A percentile compares a stretch with the other conserved stretches of the same genome.
These are phyloP conservation scores for Solanum lignicaule DNA, from an alignment of 257 asterid genomes.

Conservation along the genomic window DNA sequence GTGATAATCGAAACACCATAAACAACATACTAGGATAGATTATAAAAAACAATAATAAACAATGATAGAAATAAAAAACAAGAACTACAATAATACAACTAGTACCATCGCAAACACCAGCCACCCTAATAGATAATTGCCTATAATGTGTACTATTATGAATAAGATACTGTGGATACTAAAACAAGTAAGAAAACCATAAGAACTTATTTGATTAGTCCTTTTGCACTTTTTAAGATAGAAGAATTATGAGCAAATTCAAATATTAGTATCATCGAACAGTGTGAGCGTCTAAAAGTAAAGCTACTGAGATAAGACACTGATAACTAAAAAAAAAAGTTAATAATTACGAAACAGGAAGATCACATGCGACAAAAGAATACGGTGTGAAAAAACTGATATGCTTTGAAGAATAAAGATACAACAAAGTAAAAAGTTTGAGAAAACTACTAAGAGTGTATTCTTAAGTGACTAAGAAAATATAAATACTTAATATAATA, in stretches of 20 bases:
- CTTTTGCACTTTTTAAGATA: not conserved
- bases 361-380: not conserved
- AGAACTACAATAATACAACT: not conserved
- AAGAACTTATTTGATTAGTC: not conserved
- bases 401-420: not conserved
- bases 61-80: not conserved
- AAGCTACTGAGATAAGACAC: not conserved
- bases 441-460: not conserved
- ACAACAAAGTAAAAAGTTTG: not conserved
- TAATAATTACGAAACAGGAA: not conserved
- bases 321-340: not conserved
- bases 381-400: not conserved
- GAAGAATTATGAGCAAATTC: not conserved
- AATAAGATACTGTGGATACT: not conserved
- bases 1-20: not conserved
- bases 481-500: not conserved
- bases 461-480: not conserved
- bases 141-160: not conserved
- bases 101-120: not conserved
- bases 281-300: not conserved
- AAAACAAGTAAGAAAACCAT: not conserved
- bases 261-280: not conserved
- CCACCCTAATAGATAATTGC: not conserved
- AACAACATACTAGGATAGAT: not conserved
- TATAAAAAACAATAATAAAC: not conserved